These are phyloP conservation scores for Letharia lupina DNA, from an alignment of 495 filamentous ascomycete genomes.

Conservation along the genomic window DNA sequence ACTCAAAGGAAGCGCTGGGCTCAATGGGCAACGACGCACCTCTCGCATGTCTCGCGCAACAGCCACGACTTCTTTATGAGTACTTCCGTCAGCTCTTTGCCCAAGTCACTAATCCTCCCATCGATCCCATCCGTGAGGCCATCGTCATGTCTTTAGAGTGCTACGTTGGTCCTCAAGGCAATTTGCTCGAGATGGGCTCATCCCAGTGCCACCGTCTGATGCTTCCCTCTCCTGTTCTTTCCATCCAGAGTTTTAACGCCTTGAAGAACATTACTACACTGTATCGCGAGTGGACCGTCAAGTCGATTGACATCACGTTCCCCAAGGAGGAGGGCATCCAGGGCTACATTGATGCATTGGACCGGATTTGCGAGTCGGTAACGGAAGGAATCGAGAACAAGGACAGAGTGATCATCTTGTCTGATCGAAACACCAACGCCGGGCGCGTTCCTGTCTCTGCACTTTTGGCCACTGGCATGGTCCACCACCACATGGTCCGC, in stretches of 20 bases:
- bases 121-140: slow-evolving; percentile 96
- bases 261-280: slow-evolving; percentile 69
- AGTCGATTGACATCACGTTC: slow-evolving; percentile 94
- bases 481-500: slow-evolving; percentile 93
- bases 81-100: slow-evolving; percentile 99
- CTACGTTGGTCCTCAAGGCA: slow-evolving; percentile 96
- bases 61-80: slow-evolving; percentile 88
- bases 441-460: slow-evolving; percentile 84
- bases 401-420: slow-evolving; percentile 83
- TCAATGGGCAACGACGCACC: slow-evolving; percentile 99
- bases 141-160: slow-evolving; percentile 99
- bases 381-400: slow-evolving; percentile 77
- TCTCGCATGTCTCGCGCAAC: slow-evolving; percentile 79
- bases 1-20: slow-evolving; percentile 97
- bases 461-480: slow-evolving; percentile 83
- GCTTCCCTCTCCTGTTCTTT: slow-evolving; percentile 84
- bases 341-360: slow-evolving; percentile 84
- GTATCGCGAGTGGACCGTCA: slow-evolving; percentile 80
- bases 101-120: slow-evolving; percentile 97
- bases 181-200: slow-evolving; percentile 89
- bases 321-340: slow-evolving; percentile 75
- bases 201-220: slow-evolving; percentile 82
- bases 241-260: slow-evolving; percentile 85
- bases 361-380: slow-evolving; percentile 78
- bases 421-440: slow-evolving; percentile 78